phyloP scores from a whole-genome alignment of 2,329 filamentous ascomycete genomes.

The Neopestalotiopsis clavispora region DNA sequence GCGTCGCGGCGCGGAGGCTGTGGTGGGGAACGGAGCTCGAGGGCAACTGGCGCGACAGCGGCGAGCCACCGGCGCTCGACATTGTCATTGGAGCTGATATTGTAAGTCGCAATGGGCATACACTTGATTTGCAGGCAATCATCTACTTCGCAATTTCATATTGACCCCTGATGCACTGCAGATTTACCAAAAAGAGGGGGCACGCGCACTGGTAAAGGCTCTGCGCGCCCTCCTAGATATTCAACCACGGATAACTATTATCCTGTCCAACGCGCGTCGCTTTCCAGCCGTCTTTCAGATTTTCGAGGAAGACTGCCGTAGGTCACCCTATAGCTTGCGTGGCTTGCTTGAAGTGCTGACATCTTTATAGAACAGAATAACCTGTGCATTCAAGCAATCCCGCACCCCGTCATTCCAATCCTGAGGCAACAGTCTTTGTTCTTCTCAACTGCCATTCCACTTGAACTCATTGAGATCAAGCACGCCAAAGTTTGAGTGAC shows the following conservation, averaged over 20 bases:
- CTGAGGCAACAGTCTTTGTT: constrained; percentile 12
- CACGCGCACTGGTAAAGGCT: constrained; percentile 68
- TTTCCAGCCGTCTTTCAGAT: constrained; percentile 71
- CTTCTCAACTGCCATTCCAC: constrained; percentile 14
- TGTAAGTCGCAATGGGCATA: constrained; percentile 16
- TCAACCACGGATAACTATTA: constrained; percentile 59
- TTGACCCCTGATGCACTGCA: not conserved
- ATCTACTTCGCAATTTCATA: not conserved
- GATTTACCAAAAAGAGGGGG: constrained; percentile 72
- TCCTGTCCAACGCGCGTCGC: constrained; percentile 74
- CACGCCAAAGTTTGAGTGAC: not conserved
- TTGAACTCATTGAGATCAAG: constrained; percentile 11
- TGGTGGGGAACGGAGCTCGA: constrained; percentile 1
- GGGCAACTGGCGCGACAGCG: not conserved
- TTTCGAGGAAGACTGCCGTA: constrained; percentile 45
- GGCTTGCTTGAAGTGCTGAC: not conserved
- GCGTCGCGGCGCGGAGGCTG: not conserved
- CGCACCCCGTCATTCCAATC: not conserved
- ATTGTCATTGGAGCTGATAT: constrained; percentile 78
- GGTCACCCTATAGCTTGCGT: not conserved
- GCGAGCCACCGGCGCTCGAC: constrained; percentile 56
- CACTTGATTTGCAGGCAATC: not conserved
- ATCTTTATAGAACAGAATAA: not conserved
- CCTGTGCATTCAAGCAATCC: not conserved
- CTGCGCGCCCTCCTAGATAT: constrained; percentile 64